Evolutionary conservation across 106 monocot genomes (phyloP).

Genomic region (Ottelia alismoides): DNA sequence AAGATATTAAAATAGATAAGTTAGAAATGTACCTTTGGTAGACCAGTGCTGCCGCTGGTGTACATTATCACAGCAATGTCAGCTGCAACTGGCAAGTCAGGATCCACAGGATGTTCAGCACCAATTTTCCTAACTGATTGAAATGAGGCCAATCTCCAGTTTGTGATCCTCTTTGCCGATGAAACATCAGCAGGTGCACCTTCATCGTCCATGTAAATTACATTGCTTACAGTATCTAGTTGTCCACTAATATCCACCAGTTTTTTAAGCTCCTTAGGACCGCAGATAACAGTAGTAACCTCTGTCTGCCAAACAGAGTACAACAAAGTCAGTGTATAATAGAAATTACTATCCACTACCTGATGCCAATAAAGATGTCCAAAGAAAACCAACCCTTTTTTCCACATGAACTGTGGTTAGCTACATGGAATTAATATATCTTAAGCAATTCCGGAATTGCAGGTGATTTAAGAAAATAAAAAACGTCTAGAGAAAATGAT

Average conservation of each 20-base stretch:
- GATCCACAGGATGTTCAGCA: conserved; percentile 44
- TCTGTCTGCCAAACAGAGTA: conserved; percentile 52
- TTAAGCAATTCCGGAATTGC: no score
- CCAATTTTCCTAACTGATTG: conserved; percentile 69
- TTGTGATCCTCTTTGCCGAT: conserved; percentile 35
- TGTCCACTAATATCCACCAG: conserved; percentile 74
- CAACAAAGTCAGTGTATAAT: no score
- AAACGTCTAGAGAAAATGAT: no score
- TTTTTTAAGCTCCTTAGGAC: conserved; percentile 75
- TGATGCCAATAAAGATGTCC: no score
- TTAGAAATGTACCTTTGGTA: conserved; percentile 99
- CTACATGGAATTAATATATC: no score
- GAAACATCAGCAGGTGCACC: conserved; percentile 49
- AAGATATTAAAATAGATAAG: no score
- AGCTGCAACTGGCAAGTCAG: conserved; percentile 53
- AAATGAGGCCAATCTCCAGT: conserved; percentile 61
- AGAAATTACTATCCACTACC: no score
- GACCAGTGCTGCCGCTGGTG: conserved; percentile 96
- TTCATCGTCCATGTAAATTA: conserved; percentile 73
- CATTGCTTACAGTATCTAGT: conserved; percentile 72
- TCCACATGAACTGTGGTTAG: no score
- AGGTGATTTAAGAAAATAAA: no score
- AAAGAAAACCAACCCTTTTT: no score
- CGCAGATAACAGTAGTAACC: conserved; percentile 87
- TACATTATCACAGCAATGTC: conserved; percentile 98